phyloP scores from a whole-genome alignment of 108 stramenopile genomes.

The Cyclotella atomus region DNA sequence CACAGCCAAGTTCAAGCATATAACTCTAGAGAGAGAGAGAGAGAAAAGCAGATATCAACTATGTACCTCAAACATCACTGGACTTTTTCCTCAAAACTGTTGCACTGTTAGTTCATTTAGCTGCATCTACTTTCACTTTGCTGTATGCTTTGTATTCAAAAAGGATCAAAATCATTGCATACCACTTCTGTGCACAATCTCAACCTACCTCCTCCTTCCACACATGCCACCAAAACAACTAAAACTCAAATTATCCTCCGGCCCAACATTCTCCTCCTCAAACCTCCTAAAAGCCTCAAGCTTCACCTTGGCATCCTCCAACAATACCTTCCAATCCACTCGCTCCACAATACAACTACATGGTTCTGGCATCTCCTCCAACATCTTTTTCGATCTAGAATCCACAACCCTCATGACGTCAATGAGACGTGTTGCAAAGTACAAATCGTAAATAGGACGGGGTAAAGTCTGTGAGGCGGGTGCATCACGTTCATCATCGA shows the following conservation, averaged over 20 bases:
- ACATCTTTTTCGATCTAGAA: background rate
- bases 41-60: too few relatives aligned
- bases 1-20: too few relatives aligned
- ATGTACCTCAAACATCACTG: too few relatives aligned
- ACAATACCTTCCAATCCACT: constrained; percentile 16
- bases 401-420: constrained; percentile 32
- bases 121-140: too few relatives aligned
- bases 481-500: constrained; percentile 20
- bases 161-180: too few relatives aligned
- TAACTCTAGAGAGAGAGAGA: too few relatives aligned
- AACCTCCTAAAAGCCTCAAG: constrained; percentile 20
- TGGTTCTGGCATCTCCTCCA: background rate
- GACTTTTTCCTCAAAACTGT: too few relatives aligned
- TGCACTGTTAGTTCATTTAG: too few relatives aligned
- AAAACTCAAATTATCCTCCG: constrained; percentile 11
- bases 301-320: constrained; percentile 26
- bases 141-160: too few relatives aligned
- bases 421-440: constrained; percentile 23
- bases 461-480: constrained; percentile 14
- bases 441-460: constrained; percentile 12
- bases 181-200: too few relatives aligned
- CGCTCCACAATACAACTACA: constrained; percentile 11
- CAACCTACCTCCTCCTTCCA: too few relatives aligned
- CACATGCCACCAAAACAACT: constrained; percentile 10
- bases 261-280: constrained; percentile 14